Base-by-base conservation (phyloP, 768 basidiomycete species). In the Nidularia pulvinata region DNA sequence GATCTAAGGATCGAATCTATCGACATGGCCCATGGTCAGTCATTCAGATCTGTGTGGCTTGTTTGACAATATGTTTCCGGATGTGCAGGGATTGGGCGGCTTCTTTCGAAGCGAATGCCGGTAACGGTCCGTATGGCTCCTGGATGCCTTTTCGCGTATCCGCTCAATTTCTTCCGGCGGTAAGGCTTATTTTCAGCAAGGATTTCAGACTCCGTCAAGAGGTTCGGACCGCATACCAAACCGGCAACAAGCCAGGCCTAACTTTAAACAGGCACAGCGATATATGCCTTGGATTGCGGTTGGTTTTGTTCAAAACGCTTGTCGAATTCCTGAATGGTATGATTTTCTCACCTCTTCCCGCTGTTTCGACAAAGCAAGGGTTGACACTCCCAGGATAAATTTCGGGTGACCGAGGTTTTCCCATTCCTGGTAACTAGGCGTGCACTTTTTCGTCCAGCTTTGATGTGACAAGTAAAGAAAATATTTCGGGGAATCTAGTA, bases 321-420 rank as follows among this genome's bases (percentile, higher is more conserved):
- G 11, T 11, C 37, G 37, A 11, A 42, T 11, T 25, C 25, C 25
- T 25, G 25, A 25, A 25, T 2, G 25, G 25, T 25, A 25, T 14
- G 6, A 10, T 10, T 5, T 46, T n/a, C 45, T 30, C 25, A 46
- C 22, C 25, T 46, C 10, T 14, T 46, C 45, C 45, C 22, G 10
- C 10, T 30, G 10, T 14, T 46, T 14, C 45, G 11, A n/a, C 25
- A 10, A 30, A 22, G 13, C 5, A 10, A 46, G 45, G 10, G 22
- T 10, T 25, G 45, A n/a, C 10, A 46, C 45, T 46, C 45, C 42
- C 36, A 60, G 67, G 67, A 55, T 55, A 64, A 69, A 65, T 64
- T 53, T 69, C 67, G 67, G 66, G 42, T 50, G 53, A 46, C 65
- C 64, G 65, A 68, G 60, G 62, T 65, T 67, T 69, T 60, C 48